Evolutionary conservation across 768 basidiomycete species (phyloP).

Genomic region (Rhodotorula diobovata): DNA sequence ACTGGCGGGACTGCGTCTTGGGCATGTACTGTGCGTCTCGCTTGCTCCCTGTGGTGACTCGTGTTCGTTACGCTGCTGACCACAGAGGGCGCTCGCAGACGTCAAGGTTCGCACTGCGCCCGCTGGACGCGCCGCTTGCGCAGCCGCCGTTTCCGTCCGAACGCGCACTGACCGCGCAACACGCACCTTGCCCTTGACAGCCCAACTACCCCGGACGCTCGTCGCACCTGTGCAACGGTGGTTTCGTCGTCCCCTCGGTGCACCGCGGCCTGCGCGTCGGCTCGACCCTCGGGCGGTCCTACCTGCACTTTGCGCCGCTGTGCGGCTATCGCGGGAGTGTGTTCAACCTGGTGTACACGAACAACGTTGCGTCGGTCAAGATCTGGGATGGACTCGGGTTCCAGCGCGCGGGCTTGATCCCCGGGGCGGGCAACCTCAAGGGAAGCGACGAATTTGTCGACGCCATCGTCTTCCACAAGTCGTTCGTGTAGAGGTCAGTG

Average conservation of each 20-base stretch:
- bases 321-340: slow-evolving; percentile 57
- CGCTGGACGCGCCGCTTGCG: no score
- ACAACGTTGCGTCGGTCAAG: slow-evolving; percentile 60
- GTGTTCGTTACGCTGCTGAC: background rate
- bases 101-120: slow-evolving; percentile 15
- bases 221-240: slow-evolving; percentile 63
- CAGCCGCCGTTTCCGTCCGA: no score
- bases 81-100: slow-evolving; percentile 3
- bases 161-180: background rate
- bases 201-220: slow-evolving; percentile 39
- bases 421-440: slow-evolving; percentile 59
- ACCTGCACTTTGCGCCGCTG: slow-evolving; percentile 70
- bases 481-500: background rate
- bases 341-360: slow-evolving; percentile 86
- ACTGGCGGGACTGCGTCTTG: slow-evolving; percentile 66
- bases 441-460: slow-evolving; percentile 78
- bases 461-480: slow-evolving; percentile 58
- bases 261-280: slow-evolving; percentile 68
- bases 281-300: slow-evolving; percentile 66
- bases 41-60: background rate
- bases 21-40: slow-evolving; percentile 49
- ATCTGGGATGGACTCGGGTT: slow-evolving; percentile 84
- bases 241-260: slow-evolving; percentile 67
- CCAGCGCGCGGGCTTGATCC: slow-evolving; percentile 47
- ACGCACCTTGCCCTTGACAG: slow-evolving; percentile 1